Evolutionary conservation across 2,329 filamentous ascomycete genomes (phyloP).

Genomic region (Fusarium sp.): DNA sequence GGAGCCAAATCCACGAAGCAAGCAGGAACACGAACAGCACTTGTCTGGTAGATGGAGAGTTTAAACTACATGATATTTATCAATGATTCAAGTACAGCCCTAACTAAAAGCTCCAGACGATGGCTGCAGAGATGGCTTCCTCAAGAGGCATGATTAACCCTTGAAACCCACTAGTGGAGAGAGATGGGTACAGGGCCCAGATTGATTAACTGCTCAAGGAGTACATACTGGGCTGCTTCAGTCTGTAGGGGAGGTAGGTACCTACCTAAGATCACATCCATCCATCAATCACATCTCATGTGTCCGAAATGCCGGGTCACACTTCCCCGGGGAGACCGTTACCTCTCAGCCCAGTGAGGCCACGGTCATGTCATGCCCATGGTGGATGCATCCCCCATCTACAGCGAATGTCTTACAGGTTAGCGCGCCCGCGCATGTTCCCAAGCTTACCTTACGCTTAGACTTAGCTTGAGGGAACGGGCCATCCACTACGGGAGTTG

Average conservation of each 20-base stretch:
- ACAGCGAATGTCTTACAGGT: neutral
- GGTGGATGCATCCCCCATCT: conserved; percentile 27
- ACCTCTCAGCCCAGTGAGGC: conserved; percentile 36
- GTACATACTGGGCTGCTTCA: neutral
- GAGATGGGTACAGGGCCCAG: neutral
- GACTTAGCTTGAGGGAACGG: conserved; percentile 1
- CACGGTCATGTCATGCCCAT: conserved; percentile 15
- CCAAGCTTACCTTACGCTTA: conserved; percentile 5
- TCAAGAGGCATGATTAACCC: conserved; percentile 18
- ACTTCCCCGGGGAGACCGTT: conserved; percentile 5
- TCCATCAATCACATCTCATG: conserved; percentile 15
- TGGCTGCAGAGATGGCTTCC: conserved; percentile 3
- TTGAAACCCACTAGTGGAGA: neutral
- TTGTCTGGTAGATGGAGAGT: neutral
- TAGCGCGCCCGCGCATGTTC: conserved; percentile 4
- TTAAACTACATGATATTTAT: neutral
- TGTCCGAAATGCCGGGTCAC: conserved; percentile 15
- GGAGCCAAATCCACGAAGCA: conserved; percentile 4
- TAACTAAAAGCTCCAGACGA: conserved; percentile 20
- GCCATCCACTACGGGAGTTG: neutral
- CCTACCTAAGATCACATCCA: neutral
- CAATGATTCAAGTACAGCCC: conserved; percentile 12
- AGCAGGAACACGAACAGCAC: conserved; percentile 6
- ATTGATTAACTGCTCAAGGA: neutral
- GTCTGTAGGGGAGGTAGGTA: neutral